A percentile compares a stretch with the other conserved stretches of the same genome.
Conservation (phyloP, 768 basidiomycete species). For the Mycena alexandri region DNA sequence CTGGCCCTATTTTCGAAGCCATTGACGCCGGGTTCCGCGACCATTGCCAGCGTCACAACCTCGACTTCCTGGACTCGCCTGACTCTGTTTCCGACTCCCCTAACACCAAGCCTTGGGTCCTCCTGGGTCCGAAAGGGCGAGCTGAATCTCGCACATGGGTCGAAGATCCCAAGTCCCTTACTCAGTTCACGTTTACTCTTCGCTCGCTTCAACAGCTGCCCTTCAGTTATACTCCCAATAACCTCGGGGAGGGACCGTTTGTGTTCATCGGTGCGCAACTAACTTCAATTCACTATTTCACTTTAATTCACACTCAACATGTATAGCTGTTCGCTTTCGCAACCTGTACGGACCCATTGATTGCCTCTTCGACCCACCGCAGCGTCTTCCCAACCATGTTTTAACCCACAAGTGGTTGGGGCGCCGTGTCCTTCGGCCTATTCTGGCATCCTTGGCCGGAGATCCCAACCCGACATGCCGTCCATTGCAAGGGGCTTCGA, state of each 20-base stretch:
- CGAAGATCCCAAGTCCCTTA: slow-evolving; percentile 2
- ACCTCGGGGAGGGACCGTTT: not conserved
- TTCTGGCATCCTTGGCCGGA: not conserved
- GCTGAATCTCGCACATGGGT: not conserved
- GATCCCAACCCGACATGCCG: not conserved
- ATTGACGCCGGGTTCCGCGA: not conserved
- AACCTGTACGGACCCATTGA: slow-evolving; percentile 1
- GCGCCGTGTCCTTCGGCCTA: slow-evolving; percentile 4
- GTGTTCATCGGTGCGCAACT: not conserved
- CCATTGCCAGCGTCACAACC: not conserved
- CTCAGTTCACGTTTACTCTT: not conserved
- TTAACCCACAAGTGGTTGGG: not conserved
- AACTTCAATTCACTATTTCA: not conserved
- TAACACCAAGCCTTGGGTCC: slow-evolving; percentile 3
- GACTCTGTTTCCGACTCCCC: not conserved
- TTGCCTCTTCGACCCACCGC: not conserved
- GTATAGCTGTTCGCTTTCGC: not conserved
- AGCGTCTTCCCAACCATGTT: slow-evolving; percentile 8
- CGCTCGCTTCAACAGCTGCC: not conserved
- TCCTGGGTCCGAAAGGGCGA: not conserved
- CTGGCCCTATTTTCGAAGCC: not conserved
- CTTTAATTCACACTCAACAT: too few species aligned
- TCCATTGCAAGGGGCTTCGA: too few species aligned
- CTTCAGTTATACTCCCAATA: not conserved
- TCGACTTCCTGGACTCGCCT: not conserved